phyloP scores from a whole-genome alignment of 2,329 filamentous ascomycete genomes.

The Phialophora expanda region DNA sequence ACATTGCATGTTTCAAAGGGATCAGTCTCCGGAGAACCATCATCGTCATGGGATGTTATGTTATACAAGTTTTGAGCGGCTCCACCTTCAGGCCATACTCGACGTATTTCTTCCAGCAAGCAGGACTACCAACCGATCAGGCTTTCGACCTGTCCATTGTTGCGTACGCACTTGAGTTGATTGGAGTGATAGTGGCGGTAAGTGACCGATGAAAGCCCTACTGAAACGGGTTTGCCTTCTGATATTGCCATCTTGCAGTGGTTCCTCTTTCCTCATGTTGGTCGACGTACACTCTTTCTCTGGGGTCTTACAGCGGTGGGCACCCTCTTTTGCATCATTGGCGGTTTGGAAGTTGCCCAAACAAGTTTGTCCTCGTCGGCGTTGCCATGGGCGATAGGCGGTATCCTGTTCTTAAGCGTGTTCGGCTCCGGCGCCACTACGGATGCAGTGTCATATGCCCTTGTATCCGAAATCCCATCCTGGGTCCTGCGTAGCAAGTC shows the following conservation, averaged over 20 bases:
- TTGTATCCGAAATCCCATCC: conserved; percentile 60
- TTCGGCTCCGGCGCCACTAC: conserved; percentile 61
- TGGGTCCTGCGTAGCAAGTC: conserved; percentile 61
- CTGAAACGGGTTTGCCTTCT: neutral
- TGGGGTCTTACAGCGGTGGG: conserved; percentile 41
- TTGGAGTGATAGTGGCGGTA: conserved; percentile 50
- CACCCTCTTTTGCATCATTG: conserved; percentile 42
- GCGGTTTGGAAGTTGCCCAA: conserved; percentile 36
- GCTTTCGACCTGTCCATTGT: conserved; percentile 58
- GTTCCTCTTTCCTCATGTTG: conserved; percentile 47
- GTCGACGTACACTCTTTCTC: conserved; percentile 50
- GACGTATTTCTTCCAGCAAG: conserved; percentile 46
- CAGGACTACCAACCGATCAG: conserved; percentile 44
- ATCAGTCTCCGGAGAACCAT: conserved; percentile 49
- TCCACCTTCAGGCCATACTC: conserved; percentile 42
- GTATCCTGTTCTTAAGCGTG: conserved; percentile 59
- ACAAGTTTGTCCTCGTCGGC: conserved; percentile 26
- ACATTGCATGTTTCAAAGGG: conserved; percentile 43
- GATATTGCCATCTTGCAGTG: conserved; percentile 43
- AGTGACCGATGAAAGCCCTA: conserved; percentile 40
- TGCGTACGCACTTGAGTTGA: conserved; percentile 64
- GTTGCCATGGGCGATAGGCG: conserved; percentile 48
- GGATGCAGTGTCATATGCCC: conserved; percentile 55
- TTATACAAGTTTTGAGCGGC: conserved; percentile 44
- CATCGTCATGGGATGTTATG: conserved; percentile 47